These are phyloP conservation scores for Hydrangea macrophylla DNA, from an alignment of 148 eudicot genomes.

Conservation along the genomic window DNA sequence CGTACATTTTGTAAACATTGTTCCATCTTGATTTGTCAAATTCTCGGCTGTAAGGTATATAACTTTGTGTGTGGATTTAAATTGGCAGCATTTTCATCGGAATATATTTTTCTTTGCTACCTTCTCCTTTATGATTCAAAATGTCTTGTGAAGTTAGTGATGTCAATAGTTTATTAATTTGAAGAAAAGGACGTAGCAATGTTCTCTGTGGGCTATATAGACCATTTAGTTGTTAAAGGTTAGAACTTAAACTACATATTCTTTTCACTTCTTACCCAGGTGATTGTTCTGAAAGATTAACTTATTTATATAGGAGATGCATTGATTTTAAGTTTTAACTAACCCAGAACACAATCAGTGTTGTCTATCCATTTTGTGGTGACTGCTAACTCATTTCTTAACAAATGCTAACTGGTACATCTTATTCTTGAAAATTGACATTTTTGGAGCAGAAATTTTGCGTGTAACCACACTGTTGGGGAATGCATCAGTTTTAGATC, in stretches of 20 bases:
- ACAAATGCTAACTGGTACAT: conserved; percentile 94
- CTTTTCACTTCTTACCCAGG: not conserved
- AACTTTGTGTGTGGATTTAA: not conserved
- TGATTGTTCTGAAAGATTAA: conserved; percentile 6
- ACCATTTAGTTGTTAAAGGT: not conserved
- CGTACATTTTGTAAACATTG: not conserved
- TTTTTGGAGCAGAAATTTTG: conserved; percentile 97
- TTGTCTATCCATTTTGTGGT: conserved; percentile 63
- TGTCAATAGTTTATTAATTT: not conserved
- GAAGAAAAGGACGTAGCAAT: not conserved
- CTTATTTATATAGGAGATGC: conserved; percentile 17
- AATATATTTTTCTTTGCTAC: not conserved
- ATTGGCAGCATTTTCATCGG: not conserved
- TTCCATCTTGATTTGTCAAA: not conserved
- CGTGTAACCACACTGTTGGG: conserved; percentile 99
- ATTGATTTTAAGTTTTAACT: conserved; percentile 45
- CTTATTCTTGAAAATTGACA: conserved; percentile 95
- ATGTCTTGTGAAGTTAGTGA: not conserved
- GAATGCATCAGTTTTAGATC: conserved; percentile 99
- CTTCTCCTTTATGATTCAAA: not conserved
- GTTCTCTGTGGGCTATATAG: not conserved
- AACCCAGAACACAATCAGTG: conserved; percentile 37
- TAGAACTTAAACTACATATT: conserved; percentile 6
- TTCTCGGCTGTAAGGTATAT: not conserved
- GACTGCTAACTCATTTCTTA: conserved; percentile 60